phyloP scores from a whole-genome alignment of 768 basidiomycete species.

The Boletellus ananas region DNA sequence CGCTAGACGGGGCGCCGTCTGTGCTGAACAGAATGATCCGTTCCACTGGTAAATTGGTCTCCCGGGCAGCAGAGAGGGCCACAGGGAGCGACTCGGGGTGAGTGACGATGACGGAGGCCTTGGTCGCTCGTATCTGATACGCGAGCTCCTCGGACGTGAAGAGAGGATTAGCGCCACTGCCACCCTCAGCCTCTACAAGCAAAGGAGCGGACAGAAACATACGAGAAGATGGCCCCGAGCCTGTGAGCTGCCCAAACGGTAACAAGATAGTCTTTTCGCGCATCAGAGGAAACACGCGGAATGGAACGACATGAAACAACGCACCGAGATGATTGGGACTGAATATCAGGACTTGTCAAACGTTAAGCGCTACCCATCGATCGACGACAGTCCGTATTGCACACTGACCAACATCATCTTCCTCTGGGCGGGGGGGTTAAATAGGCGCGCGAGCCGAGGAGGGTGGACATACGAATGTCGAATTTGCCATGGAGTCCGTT shows the following conservation, averaged over 20 bases:
- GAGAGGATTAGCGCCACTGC: conserved; percentile 58
- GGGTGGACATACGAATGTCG: conserved; percentile 29
- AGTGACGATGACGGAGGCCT: conserved; percentile 45
- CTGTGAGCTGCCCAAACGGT: conserved; percentile 55
- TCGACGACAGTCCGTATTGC: too few relatives aligned
- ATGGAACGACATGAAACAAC: conserved; percentile 8
- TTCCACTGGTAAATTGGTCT: conserved; percentile 39
- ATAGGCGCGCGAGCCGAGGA: background rate
- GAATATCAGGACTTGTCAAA: conserved; percentile 51
- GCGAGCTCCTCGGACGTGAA: conserved; percentile 56
- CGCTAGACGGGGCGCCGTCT: conserved; percentile 4
- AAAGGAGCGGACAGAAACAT: conserved; percentile 22
- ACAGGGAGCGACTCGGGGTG: conserved; percentile 43
- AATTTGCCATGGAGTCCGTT: conserved; percentile 35
- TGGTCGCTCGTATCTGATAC: conserved; percentile 50
- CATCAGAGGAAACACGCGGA: background rate
- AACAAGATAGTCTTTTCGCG: conserved; percentile 46
- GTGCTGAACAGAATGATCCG: conserved; percentile 42
- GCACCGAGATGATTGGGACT: conserved; percentile 65
- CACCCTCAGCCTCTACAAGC: background rate
- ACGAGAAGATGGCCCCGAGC: conserved; percentile 58
- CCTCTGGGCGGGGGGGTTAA: conserved; percentile 23
- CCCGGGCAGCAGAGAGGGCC: conserved; percentile 43
- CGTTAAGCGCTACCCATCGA: conserved; percentile 4
- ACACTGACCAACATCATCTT: conserved; percentile 38